Base-by-base conservation (phyloP, 1,284 basidiomycete genomes). In the Trichosporon faecale region DNA sequence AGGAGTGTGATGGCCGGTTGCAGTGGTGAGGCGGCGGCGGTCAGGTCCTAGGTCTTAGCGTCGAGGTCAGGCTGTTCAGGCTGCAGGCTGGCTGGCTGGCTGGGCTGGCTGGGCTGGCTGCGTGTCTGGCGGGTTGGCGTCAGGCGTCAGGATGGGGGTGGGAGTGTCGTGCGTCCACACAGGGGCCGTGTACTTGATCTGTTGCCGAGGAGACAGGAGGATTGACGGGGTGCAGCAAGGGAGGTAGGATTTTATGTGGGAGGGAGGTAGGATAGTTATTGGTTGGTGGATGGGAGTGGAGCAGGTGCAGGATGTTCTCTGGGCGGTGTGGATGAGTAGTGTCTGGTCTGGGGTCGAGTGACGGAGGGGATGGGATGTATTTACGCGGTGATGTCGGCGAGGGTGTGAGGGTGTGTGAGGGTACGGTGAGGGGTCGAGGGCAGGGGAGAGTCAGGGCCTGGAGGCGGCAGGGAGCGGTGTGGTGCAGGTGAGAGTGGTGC, bases 121-220 rank as follows among this genome's bases (percentile, higher is more conserved):
- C n/a, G n/a, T 52, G 49, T 52, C 49, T 52, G 49, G 49, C 49
- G 49, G n/a, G 40, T 44, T 18, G 40, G 40, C 40, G 49, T 55
- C 49, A 27, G 49, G 52, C 52, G 23, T 57, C 52, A 57, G 52
- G 44, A 46, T n/a, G 44, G 49, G 49, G 49, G 49, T 52, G 49
- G 49, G 49, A 52, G 49, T 52, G 49, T 52, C 23, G 49, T 52
- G 27, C 57, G 57, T 61, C 57, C 57, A 61, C 57, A 61, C 57
- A 61, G 57, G 57, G 57, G 57, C 57, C 57, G 57, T 61, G 57
- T 33, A 61, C 29, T 16, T n/a, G 57, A 29, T 18, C 16, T 18
- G 27, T 6, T 16, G n/a, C 14, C 23, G 52, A n/a, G 27, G 29
- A 11, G 29, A 61, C 57, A 61, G 18, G 4, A 31, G 57, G 18